Conservation (phyloP, 768 basidiomycete species). For the Rubroboletus pulcherrimus region DNA sequence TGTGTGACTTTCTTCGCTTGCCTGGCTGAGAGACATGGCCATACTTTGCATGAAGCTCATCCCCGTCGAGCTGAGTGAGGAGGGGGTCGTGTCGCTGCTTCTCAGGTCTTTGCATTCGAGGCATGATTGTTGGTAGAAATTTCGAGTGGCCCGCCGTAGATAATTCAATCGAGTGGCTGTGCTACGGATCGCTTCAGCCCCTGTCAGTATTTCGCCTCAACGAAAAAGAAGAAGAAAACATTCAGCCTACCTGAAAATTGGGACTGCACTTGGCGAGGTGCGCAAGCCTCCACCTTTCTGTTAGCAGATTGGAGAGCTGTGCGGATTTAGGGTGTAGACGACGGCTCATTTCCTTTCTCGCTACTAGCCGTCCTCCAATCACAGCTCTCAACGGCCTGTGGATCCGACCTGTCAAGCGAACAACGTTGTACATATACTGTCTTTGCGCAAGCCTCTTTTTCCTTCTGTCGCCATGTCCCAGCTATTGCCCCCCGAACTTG, state of each 20-base stretch:
- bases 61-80: conserved; percentile 76
- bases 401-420: no score
- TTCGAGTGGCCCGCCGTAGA: background rate
- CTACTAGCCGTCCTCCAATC: no score
- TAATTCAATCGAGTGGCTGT: conserved; percentile 14
- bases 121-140: conserved; percentile 45
- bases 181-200: background rate
- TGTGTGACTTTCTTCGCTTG: conserved; percentile 63
- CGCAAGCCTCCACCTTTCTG: no score
- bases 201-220: background rate
- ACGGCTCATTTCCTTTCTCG: no score
- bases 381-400: no score
- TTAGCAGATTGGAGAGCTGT: no score
- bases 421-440: no score
- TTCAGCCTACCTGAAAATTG: no score
- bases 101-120: conserved; percentile 51
- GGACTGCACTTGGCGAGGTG: no score
- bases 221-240: background rate
- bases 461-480: conserved; percentile 18
- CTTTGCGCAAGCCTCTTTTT: background rate
- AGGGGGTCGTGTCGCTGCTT: conserved; percentile 85
- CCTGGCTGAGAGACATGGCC: conserved; percentile 74
- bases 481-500: conserved; percentile 18
- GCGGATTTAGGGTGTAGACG: no score
- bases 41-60: conserved; percentile 74